Percentiles rank a stretch among this genome's conserved stretches.
Conservation (phyloP, 345 rosid species). For the Arabidopsis arenosa region DNA sequence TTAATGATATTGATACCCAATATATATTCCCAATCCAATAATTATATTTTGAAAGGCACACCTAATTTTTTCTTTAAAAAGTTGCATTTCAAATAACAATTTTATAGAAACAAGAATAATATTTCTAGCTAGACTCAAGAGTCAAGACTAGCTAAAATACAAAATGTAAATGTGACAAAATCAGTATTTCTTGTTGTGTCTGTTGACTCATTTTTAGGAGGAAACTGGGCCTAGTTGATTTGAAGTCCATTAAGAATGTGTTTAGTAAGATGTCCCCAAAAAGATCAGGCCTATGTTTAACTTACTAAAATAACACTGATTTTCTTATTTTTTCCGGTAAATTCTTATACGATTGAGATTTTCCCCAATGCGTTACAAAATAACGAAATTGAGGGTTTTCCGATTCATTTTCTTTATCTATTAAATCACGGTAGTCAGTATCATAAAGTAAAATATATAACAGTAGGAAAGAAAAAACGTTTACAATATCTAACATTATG, state of each 20-base stretch:
- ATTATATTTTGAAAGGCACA: slow-evolving; percentile 27
- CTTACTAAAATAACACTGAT: no score
- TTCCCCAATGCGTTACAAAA: background rate
- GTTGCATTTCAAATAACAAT: background rate
- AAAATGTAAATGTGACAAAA: background rate
- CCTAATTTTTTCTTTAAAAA: background rate
- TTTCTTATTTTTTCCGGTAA: no score
- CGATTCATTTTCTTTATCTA: no score
- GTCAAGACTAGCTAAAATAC: no score
- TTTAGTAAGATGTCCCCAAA: background rate
- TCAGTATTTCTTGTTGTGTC: background rate
- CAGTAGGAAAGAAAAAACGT: no score
- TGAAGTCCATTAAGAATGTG: background rate
- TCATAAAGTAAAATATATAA: no score
- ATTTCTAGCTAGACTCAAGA: background rate
- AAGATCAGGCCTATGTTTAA: background rate
- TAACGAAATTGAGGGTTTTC: background rate
- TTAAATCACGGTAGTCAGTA: no score
- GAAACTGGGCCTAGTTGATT: background rate
- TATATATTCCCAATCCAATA: slow-evolving; percentile 35
- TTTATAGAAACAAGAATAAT: background rate
- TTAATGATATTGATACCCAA: slow-evolving; percentile 33
- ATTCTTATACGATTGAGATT: no score
- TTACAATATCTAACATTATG: no score
- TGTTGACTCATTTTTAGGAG: background rate